Evolutionary conservation across 805 yeast genomes (phyloP), one percentile per base, ranked within the genome.

Genomic region (Kuraishia cidri): DNA sequence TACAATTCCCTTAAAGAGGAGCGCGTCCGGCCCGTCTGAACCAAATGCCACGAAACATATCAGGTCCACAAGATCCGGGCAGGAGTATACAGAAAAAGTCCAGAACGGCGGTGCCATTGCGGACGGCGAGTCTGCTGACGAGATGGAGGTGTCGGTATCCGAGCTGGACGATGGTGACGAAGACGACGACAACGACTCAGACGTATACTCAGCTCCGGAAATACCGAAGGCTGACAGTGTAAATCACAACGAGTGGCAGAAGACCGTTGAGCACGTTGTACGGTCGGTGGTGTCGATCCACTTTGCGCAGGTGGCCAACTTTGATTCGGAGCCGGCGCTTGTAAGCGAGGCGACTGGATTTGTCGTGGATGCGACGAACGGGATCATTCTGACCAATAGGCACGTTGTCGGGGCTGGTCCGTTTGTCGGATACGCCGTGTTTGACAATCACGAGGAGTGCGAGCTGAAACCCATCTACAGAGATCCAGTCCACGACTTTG

Each of bases 321-420:
- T 88, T 50, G 97, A 88, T 47, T 79, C 92, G 24, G 97, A 88
- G 44, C 58, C 75, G 3, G 79, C 94, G 1, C 55, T 79, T 28
- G 85, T 80, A 18, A 75, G 84, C 34, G 94, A 88, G 54, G 97
- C 96, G n/a, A 85, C 96, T 1, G 97, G 97, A 2, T 88, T 88
- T 54, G 86, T 88, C 5, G 96, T 88, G 8, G 97, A 88, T 53
- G 68, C 90, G 3, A 64, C 70, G 35, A 56, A 74, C 17, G 97
- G 97, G 11, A 72, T 87, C 37, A 86, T 88, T 39, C 65, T 88
- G 52, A 88, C 97, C 8, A 88, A 88, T 58, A 70, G 96, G 49
- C 97, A 88, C 50, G 97, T 88, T 31, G 96, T 87, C 26, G 95
- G 95, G 2, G 87, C 96, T 0, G 95, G 96, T 12, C 96, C 96